phyloP scores from a whole-genome alignment of 805 yeast genomes.

The Candida montana region DNA sequence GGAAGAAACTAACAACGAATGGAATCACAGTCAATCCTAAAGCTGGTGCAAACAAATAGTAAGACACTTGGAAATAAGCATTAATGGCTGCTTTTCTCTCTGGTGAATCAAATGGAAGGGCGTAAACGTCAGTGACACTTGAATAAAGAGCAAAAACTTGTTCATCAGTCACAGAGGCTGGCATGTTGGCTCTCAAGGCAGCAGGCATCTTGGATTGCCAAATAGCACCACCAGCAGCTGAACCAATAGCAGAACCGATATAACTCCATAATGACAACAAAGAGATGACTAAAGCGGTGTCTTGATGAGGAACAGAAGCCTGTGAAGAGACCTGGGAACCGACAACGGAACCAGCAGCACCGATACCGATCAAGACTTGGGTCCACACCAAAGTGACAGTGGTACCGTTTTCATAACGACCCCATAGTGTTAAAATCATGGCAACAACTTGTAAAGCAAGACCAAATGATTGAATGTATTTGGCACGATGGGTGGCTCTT shows the following conservation, averaged over 20 bases:
- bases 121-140: conserved; percentile 20
- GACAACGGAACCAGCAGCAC: conserved; percentile 34
- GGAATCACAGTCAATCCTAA: conserved; percentile 28
- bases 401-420: conserved; percentile 20
- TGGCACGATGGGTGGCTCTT: conserved; percentile 33
- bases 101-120: conserved; percentile 23
- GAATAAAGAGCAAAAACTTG: conserved; percentile 22
- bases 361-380: conserved; percentile 34
- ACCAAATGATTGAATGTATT: conserved; percentile 32
- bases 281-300: conserved; percentile 35
- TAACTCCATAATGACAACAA: conserved; percentile 29
- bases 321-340: conserved; percentile 34
- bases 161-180: conserved; percentile 17
- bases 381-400: conserved; percentile 27
- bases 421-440: conserved; percentile 27
- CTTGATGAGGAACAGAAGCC: conserved; percentile 39
- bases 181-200: conserved; percentile 26
- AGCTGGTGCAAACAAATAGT: conserved; percentile 26
- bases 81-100: conserved; percentile 29
- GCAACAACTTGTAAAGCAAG: conserved; percentile 30
- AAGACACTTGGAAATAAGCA: conserved; percentile 29
- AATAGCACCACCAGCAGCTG: conserved; percentile 36
- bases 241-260: conserved; percentile 36
- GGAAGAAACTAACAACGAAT: conserved; percentile 29
- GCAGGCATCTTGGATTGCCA: conserved; percentile 29